Conservation (phyloP, 2,329 filamentous ascomycete genomes). For the Alternaria consortialis region DNA sequence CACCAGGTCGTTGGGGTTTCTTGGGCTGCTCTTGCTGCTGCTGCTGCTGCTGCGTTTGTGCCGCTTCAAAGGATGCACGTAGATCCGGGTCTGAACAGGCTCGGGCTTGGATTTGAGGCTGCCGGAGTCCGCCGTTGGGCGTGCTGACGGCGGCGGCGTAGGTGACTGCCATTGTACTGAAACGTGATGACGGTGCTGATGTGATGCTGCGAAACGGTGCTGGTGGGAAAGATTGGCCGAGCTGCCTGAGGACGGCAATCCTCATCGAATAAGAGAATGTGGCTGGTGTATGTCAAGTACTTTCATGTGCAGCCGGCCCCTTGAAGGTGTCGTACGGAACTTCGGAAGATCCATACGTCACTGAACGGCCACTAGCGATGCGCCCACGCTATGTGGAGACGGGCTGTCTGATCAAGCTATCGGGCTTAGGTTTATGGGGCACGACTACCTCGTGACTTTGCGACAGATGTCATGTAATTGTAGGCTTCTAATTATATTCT, state of each 20-base stretch:
- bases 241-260: conserved; percentile 11
- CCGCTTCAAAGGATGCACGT: conserved; percentile 19
- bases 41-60: conserved; percentile 1
- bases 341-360: conserved; percentile 32
- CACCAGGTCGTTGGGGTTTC: conserved; percentile 23
- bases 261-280: conserved; percentile 7
- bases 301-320: not conserved
- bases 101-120: conserved; percentile 24
- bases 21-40: conserved; percentile 8
- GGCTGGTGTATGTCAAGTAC: not conserved
- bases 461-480: not conserved
- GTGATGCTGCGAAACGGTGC: not conserved
- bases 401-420: conserved; percentile 4
- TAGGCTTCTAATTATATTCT: not conserved
- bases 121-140: conserved; percentile 23
- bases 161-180: conserved; percentile 21
- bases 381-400: conserved; percentile 24
- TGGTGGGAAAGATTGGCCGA: not conserved
- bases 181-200: not conserved
- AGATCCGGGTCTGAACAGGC: conserved; percentile 21
- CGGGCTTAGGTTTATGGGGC: conserved; percentile 3
- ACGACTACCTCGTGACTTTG: not conserved
- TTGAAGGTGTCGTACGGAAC: conserved; percentile 12
- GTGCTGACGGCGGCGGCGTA: conserved; percentile 35
- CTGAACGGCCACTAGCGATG: conserved; percentile 26